These are phyloP conservation scores for Xylaria sp. DNA, from an alignment of 2,329 filamentous ascomycete genomes.

Conservation along the genomic window DNA sequence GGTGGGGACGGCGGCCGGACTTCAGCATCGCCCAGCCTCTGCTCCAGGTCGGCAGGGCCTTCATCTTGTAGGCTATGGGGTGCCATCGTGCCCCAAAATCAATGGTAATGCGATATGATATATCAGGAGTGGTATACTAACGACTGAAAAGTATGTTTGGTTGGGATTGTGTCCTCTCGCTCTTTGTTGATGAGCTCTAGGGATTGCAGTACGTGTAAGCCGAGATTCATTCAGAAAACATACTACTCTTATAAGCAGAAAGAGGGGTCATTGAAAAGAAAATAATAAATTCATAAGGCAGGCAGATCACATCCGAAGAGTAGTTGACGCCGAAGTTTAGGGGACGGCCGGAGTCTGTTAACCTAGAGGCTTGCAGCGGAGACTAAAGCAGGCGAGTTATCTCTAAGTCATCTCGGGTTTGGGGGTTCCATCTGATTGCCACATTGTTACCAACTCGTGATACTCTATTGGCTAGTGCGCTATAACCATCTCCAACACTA, in stretches of 20 bases:
- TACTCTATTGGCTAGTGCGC: conserved; percentile 28
- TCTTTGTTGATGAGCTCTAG: not conserved
- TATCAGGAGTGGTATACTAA: not conserved
- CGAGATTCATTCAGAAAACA: no score
- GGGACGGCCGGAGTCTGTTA: not conserved
- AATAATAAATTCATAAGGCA: not conserved
- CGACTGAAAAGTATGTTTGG: not conserved
- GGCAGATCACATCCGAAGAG: not conserved
- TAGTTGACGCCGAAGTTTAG: not conserved
- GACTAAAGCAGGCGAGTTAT: not conserved
- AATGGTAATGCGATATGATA: conserved; percentile 4
- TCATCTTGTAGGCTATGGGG: conserved; percentile 47
- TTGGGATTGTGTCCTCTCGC: not conserved
- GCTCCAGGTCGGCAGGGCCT: conserved; percentile 45
- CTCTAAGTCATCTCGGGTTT: no score
- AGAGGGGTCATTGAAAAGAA: not conserved
- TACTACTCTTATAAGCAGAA: not conserved
- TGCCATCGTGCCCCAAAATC: conserved; percentile 41
- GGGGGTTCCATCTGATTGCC: conserved; percentile 14
- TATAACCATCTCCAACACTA: conserved; percentile 9
- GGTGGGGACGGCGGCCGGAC: conserved; percentile 55
- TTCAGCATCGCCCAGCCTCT: conserved; percentile 40
- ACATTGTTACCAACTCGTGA: conserved; percentile 15
- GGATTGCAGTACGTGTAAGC: not conserved
- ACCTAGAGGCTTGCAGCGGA: not conserved